Evolutionary conservation across 163 green algal genomes (phyloP), one percentile per base, ranked within the genome.

Genomic region (Chlamydomonas reinhardtii): DNA sequence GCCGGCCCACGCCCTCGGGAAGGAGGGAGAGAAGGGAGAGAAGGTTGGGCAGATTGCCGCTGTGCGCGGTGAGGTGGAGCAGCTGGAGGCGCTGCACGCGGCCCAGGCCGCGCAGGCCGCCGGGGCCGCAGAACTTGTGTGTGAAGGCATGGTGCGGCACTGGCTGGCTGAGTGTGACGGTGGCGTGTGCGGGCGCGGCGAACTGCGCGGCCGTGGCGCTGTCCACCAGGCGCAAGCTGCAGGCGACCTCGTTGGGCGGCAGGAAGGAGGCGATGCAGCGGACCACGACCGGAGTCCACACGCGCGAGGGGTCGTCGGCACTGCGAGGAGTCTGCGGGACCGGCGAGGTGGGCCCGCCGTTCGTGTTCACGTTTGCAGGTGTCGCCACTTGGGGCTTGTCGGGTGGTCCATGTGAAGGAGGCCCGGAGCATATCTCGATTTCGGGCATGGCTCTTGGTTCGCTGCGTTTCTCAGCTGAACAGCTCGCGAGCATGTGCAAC

Each of bases 241-340:
- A 76, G 37, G 71, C 37, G 11, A 76, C 24, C 37, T 76, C 71
- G 39, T 76, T 76, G n/a, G 71, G 29, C 29, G 65, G 71, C 71
- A 76, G 27, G 39, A 64, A 34, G 24, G 11, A 35, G n/a, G 71
- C 71, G 71, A 76, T 62, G 71, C 22, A 56, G 48, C 48, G 48
- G 48, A 56, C 48, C 48, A 56, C 48, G 12, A 14, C 48, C 48
- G 48, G 48, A 9, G 48, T 56, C 48, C 48, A 56, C 48, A 56
- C 48, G 48, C 48, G 48, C 12, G 48, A 12, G 48, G 48, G 48
- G 48, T 19, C 48, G n/a, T n/a, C n/a, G n/a, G n/a, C n/a, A n/a
- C n/a, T n/a, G n/a, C n/a, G n/a, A n/a, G n/a, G n/a, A n/a, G n/a
- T n/a, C n/a, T n/a, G n/a, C n/a, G n/a, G n/a, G n/a, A n/a, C n/a